Percentiles rank a stretch among this genome's conserved stretches.
Evolutionary conservation across 768 basidiomycete species (phyloP).

Genomic region (Mycena galopus): DNA sequence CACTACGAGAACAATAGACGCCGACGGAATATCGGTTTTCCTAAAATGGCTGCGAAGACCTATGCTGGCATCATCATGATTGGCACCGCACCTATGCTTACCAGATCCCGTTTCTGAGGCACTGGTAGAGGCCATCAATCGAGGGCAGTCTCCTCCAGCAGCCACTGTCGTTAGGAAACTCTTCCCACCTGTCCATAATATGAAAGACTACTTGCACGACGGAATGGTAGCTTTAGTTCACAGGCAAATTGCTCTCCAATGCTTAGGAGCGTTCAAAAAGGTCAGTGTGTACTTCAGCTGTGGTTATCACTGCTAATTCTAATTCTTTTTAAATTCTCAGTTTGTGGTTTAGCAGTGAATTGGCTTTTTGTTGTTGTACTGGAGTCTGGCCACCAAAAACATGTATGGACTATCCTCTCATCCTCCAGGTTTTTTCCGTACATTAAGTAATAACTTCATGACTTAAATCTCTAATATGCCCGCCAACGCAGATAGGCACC

Average conservation of each 20-base stretch:
- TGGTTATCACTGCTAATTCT: conserved; percentile 6
- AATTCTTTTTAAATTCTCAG: conserved; percentile 10
- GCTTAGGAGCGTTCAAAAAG: conserved; percentile 21
- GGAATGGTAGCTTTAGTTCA: conserved; percentile 20
- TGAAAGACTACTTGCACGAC: not conserved
- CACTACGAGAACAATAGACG: conserved; percentile 45
- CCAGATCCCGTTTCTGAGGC: conserved; percentile 40
- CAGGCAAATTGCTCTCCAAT: conserved; percentile 11
- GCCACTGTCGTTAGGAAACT: conserved; percentile 21
- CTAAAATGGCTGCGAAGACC: conserved; percentile 36
- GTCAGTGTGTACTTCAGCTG: not conserved
- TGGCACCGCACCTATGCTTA: conserved; percentile 45
- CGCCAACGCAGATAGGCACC: no score
- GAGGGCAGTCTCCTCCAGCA: not conserved
- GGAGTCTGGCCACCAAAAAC: no score
- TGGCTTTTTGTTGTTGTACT: conserved; percentile 1
- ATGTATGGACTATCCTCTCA: no score
- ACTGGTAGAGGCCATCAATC: conserved; percentile 25
- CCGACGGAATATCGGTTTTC: conserved; percentile 26
- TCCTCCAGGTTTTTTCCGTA: no score
- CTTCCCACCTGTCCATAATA: conserved; percentile 6
- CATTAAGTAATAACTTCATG: no score
- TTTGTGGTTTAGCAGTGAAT: conserved; percentile 9
- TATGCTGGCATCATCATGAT: conserved; percentile 40
- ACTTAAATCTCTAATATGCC: no score